Base-by-base conservation (phyloP, 345 rosid species). In the Rhodamnia argentea region DNA sequence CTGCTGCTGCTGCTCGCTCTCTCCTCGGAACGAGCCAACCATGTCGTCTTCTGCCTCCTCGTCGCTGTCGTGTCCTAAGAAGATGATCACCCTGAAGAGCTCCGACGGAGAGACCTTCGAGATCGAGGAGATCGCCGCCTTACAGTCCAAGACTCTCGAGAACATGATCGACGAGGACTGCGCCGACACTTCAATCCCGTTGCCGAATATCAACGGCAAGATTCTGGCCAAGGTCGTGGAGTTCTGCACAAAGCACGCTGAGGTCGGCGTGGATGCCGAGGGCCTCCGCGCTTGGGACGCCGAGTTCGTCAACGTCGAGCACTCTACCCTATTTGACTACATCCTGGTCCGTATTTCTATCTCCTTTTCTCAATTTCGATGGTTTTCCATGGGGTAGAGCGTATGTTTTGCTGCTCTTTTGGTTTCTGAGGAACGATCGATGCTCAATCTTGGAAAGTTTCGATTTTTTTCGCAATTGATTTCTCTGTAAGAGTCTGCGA, bases 161-260 rank as follows among this genome's bases (percentile, higher is more conserved):
- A 93, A 93, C 90, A 87, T 92, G 94, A 92, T 94, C 56, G 93
- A 90, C 52, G 95, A 93, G 82, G 91, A 87, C 51, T 93, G 94
- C 88, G 94, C 92, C 47, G 10, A 42, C 78, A 64, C 78, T 89
- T 91, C 85, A 86, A 92, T 94, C 87, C 94, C 96, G 26, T 40
- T 94, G 42, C 94, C 95, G 0, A 94, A 93, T 60, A 94, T 94
- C 70, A 89, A 89, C n/a, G 89, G 94, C 84, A 88, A 90, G 88
- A 90, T 92, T 86, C 90, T 94, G 13, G 88, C 92, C 6, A 92
- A 88, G 90, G 94, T 94, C 2, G 87, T 94, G 20, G 95, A 94
- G 88, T 93, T 91, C 87, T 92, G 94, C 89, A 90, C 87, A 86
- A 90, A 88, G 85, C 96, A 92, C 85, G 93, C 90, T 42, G 93